Conservation (phyloP, 306 rosid species). For the Carpinus viminea region DNA sequence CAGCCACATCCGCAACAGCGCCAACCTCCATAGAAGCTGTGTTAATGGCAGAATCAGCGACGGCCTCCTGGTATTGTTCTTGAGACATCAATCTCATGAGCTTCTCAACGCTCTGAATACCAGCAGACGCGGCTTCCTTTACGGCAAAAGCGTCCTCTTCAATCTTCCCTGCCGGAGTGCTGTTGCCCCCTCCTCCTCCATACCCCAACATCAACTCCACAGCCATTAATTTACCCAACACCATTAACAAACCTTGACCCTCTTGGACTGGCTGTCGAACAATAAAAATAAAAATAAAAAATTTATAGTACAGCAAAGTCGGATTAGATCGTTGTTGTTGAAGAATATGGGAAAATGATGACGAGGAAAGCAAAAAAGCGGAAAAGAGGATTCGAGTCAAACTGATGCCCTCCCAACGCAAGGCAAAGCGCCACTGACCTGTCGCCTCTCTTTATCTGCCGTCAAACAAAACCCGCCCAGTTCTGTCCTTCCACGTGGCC, state of each 20-base stretch:
- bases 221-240: slow-evolving; percentile 35
- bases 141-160: slow-evolving; percentile 35
- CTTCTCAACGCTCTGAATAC: slow-evolving; percentile 68
- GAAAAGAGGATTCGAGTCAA: slow-evolving; percentile 36
- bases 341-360: slow-evolving; percentile 9
- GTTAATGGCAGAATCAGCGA: slow-evolving; percentile 8
- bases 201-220: slow-evolving; percentile 45
- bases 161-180: slow-evolving; percentile 19
- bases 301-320: background rate
- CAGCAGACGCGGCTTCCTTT: slow-evolving; percentile 71
- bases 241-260: background rate
- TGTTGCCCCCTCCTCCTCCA: slow-evolving; percentile 19
- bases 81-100: slow-evolving; percentile 56
- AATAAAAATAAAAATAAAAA: background rate
- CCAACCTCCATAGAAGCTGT: slow-evolving; percentile 23
- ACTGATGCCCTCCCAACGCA: slow-evolving; percentile 25
- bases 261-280: background rate
- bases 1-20: slow-evolving; percentile 56
- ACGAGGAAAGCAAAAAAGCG: slow-evolving; percentile 7
- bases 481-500: slow-evolving; percentile 33
- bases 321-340: background rate
- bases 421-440: slow-evolving; percentile 17
- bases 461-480: slow-evolving; percentile 48
- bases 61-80: slow-evolving; percentile 7
- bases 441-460: slow-evolving; percentile 12